phyloP scores from a whole-genome alignment of 345 rosid genomes.

The Eucalyptus brandiana region DNA sequence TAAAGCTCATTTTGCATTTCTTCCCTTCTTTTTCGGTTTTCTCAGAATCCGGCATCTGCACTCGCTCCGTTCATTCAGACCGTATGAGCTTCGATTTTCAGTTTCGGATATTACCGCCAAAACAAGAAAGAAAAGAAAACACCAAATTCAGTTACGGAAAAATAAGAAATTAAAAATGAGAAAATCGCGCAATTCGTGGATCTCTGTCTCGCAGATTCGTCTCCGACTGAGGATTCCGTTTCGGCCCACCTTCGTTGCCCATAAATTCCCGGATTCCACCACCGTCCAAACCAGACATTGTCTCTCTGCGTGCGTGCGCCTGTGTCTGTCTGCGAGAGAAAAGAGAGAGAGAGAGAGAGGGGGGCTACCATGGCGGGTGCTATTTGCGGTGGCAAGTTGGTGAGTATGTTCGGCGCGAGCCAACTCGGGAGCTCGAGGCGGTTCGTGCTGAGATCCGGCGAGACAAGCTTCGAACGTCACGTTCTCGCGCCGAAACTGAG shows the following conservation, averaged over 20 bases:
- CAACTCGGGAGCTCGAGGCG: neutral
- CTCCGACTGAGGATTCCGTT: neutral
- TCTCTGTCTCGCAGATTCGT: neutral
- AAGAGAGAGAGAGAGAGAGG: no score
- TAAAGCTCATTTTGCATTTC: no score
- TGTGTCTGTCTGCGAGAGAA: neutral
- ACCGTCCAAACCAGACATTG: neutral
- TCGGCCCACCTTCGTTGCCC: neutral
- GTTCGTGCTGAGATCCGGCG: neutral
- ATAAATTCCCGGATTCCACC: neutral
- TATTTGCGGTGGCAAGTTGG: neutral
- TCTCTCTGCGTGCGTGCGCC: neutral
- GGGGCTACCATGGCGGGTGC: neutral
- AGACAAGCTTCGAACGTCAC: neutral
- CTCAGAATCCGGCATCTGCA: neutral
- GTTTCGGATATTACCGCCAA: neutral
- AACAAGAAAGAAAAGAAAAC: neutral
- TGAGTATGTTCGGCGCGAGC: neutral
- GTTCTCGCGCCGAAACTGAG: neutral
- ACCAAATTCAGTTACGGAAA: fast-evolving
- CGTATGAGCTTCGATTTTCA: neutral
- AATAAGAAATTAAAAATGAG: neutral
- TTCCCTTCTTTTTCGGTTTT: no score
- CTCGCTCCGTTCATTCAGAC: neutral
- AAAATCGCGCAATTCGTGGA: neutral